A percentile compares a stretch with the other conserved stretches of the same genome.
These are phyloP conservation scores for Babesia caballi DNA, from an alignment of 169 alveolate species.

Conservation along the genomic window DNA sequence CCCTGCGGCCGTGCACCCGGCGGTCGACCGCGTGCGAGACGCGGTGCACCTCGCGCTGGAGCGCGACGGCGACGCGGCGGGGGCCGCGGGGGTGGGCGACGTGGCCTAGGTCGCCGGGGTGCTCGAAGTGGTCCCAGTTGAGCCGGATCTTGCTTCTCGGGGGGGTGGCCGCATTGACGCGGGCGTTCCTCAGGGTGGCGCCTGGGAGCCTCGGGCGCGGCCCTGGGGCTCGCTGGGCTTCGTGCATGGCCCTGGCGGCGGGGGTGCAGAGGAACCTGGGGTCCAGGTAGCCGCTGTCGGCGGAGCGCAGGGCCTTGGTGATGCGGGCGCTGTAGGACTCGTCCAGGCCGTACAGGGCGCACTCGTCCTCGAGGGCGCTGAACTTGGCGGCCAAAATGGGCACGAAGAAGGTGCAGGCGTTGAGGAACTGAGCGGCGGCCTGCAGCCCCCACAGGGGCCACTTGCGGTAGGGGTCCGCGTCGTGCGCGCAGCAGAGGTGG, in stretches of 20 bases:
- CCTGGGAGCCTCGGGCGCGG: background rate
- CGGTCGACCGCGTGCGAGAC: conserved; percentile 14
- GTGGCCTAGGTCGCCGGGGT: background rate
- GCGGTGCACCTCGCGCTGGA: background rate
- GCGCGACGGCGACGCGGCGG: background rate
- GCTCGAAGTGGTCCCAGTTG: conserved; percentile 40
- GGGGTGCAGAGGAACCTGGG: conserved; percentile 24
- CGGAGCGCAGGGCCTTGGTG: background rate
- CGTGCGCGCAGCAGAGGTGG: conserved; percentile 3
- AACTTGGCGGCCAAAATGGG: conserved; percentile 4
- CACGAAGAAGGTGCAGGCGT: background rate
- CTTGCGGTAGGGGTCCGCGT: background rate
- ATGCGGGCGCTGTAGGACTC: background rate
- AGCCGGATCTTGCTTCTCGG: background rate
- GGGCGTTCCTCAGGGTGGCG: conserved; percentile 1
- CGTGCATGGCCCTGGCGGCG: background rate
- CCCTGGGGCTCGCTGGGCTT: background rate
- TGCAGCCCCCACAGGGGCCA: background rate
- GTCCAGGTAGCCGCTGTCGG: conserved; percentile 8
- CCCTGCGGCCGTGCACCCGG: conserved; percentile 6
- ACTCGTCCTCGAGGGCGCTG: background rate
- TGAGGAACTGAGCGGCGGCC: background rate
- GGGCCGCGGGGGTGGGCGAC: background rate
- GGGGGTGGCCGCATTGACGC: background rate
- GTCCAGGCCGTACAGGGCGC: conserved; percentile 17